phyloP scores from a whole-genome alignment of 495 filamentous ascomycete genomes.

The Aspergillus funiculosus region DNA sequence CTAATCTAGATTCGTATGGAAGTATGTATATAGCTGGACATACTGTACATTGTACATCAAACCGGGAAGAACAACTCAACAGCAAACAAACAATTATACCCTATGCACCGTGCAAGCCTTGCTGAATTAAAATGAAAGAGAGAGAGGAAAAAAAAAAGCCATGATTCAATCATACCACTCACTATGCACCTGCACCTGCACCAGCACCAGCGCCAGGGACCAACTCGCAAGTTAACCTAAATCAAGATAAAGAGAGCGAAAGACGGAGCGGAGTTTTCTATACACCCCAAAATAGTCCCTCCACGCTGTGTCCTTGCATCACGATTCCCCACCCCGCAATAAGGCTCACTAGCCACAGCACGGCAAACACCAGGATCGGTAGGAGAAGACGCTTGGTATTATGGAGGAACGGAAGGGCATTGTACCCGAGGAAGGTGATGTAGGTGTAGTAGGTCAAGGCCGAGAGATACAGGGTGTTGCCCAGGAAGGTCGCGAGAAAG shows the following conservation, averaged over 20 bases:
- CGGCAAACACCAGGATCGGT: constrained; percentile 53
- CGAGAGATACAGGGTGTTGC: constrained; percentile 65
- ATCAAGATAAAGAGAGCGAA: background rate
- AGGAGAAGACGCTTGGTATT: constrained; percentile 65
- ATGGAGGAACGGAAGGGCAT: constrained; percentile 66
- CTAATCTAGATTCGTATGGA: no score
- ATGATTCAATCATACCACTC: no score
- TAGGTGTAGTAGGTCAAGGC: constrained; percentile 66
- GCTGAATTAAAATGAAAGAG: no score
- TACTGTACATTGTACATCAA: no score
- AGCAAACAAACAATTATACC: no score
- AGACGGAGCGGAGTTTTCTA: constrained; percentile 14
- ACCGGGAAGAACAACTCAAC: no score
- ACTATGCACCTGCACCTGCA: no score
- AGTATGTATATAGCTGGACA: no score
- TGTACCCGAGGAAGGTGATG: constrained; percentile 71
- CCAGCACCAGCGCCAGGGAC: background rate
- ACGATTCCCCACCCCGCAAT: constrained; percentile 45
- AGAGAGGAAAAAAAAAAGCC: constrained; percentile 9
- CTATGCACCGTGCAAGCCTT: background rate
- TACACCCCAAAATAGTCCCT: constrained; percentile 45
- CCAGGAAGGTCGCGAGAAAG: constrained; percentile 58
- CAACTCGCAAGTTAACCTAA: background rate
- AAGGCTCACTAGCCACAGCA: constrained; percentile 60
- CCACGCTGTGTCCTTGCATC: constrained; percentile 39